Evolutionary conservation across 2,329 filamentous ascomycete genomes (phyloP).

Genomic region (Fusarium temperatum): DNA sequence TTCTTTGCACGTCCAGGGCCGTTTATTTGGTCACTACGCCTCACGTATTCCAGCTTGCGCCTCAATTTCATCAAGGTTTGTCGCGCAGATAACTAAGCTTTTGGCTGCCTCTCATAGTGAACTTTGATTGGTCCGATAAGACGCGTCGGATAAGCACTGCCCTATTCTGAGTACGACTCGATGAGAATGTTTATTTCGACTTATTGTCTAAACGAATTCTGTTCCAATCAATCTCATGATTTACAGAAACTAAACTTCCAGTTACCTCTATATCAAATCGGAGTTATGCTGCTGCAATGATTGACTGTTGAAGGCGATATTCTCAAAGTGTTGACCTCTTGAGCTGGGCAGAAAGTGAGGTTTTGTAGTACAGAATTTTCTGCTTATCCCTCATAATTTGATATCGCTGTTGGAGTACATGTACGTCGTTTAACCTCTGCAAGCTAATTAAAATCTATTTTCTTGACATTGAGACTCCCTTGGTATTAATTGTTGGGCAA

Average conservation of each 20-base stretch:
- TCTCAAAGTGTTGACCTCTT: fast-evolving
- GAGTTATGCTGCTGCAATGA: fast-evolving
- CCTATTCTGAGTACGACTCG: background rate
- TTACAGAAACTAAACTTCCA: fast-evolving
- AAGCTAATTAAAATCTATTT: fast-evolving
- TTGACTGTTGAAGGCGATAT: fast-evolving
- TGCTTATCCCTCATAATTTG: no score
- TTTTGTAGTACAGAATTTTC: no score
- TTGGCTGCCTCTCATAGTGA: background rate
- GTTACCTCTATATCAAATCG: fast-evolving
- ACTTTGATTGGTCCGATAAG: background rate
- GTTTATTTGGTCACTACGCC: background rate
- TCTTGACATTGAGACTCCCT: fast-evolving
- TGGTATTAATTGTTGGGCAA: fast-evolving
- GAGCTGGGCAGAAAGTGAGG: no score
- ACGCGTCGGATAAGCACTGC: background rate
- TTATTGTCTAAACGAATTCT: background rate
- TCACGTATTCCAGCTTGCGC: background rate
- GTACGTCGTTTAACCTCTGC: fast-evolving
- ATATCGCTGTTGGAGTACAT: no score
- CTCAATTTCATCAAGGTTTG: background rate
- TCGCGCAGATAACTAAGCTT: background rate
- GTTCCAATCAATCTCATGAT: fast-evolving
- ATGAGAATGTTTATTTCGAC: background rate
- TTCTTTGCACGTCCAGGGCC: background rate